Evolutionary conservation across 352 stramenopile genomes (phyloP), one percentile per base, ranked within the genome.

Genomic region (Phytophthora kernoviae): DNA sequence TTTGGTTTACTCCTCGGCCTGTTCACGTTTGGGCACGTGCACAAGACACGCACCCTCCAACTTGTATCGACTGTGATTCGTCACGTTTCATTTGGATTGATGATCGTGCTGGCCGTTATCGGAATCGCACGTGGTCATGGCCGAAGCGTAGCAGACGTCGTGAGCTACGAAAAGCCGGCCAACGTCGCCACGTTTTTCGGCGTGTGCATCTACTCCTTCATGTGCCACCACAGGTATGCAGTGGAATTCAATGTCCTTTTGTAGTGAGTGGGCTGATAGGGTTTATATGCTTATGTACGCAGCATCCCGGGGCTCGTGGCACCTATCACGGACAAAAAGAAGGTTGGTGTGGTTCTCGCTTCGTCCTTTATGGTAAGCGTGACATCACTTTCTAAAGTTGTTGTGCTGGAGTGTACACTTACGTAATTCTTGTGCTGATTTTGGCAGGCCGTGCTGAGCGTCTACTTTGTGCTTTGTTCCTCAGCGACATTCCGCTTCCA

Each of bases 131-230:
- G 70, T 10, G 84, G 85, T 11, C 46, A 93, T 43, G 84, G 87
- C 4, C 83, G 81, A 18, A 77, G 64, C 17, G 48, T 86, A 10
- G 60, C 77, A 11, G 82, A 93, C 41, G 84, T 94, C 34, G 47
- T 94, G 14, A 80, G 62, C 34, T 88, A 93, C 64, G 83, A 93
- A 62, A 79, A 89, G 44, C 75, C 84, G 0, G 60, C 73, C 27
- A 90, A 88, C 45, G 74, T 96, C 49, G 69, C 83, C 33, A 91
- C 79, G 10, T 91, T 96, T 65, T 96, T 94, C 56, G 87, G 87
- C 32, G 84, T 93, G 17, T 93, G 81, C 67, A 96, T 96, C 55
- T 96, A 96, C 62, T 94, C 87, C 30, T 96, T 96, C 79, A 96
- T 96, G 87, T 96, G 87, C 61, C 87, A 96, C 57, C 87, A 96